A percentile compares a stretch with the other conserved stretches of the same genome.
phyloP scores from a whole-genome alignment of 495 filamentous ascomycete species.

The Parachaetomium inaequale region DNA sequence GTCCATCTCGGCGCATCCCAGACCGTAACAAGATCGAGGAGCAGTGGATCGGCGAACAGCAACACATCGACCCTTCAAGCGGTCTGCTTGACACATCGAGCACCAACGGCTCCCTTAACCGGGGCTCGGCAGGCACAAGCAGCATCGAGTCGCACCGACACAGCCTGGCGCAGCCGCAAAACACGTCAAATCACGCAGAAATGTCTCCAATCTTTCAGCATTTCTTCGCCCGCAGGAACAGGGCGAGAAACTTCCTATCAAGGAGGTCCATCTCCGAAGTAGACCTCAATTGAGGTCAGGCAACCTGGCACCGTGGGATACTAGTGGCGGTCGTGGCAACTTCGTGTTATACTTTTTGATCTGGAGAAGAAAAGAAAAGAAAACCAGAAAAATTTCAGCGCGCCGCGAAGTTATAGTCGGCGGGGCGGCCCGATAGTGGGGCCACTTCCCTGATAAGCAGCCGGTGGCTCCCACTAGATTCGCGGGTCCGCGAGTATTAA shows the following conservation, averaged over 20 bases:
- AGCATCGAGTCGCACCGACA: background rate
- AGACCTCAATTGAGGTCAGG: constrained; percentile 41
- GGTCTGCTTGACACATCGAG: too few species aligned
- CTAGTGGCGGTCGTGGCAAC: constrained; percentile 52
- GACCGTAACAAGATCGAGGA: too few species aligned
- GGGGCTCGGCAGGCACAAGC: background rate
- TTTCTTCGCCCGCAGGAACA: constrained; percentile 40
- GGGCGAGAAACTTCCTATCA: constrained; percentile 51
- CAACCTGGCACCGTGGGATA: constrained; percentile 50
- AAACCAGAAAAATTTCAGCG: constrained; percentile 12
- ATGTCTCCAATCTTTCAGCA: constrained; percentile 48
- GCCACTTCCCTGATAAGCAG: background rate
- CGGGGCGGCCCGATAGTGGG: background rate
- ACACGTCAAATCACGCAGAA: background rate
- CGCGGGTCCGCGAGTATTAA: too few species aligned
- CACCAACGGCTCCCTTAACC: background rate
- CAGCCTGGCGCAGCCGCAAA: background rate
- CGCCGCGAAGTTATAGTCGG: constrained; percentile 6
- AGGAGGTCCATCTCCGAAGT: constrained; percentile 49
- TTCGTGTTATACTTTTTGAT: constrained; percentile 53
- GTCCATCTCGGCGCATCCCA: too few species aligned
- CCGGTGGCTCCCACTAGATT: too few species aligned
- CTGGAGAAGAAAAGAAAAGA: constrained; percentile 41
- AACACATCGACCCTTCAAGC: too few species aligned
- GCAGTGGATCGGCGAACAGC: too few species aligned